Base-by-base conservation (phyloP, 176 grass and related monocot species). In the Bonia amplexicaulis region DNA sequence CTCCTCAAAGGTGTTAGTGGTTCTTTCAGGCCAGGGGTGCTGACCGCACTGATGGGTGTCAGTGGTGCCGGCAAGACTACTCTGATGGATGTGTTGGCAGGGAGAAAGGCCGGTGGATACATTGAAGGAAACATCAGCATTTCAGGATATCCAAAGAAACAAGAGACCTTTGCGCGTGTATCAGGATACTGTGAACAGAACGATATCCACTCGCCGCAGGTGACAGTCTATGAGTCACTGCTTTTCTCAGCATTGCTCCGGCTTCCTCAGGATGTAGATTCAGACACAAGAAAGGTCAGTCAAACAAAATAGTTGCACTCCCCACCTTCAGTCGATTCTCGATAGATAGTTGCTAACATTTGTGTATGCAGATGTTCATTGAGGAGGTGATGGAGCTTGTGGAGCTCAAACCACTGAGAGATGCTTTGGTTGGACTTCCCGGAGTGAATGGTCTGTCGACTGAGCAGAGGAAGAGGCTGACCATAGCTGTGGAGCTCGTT, bases 51-150 rank as follows among this genome's bases (percentile, higher is more conserved):
- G 27, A 98, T 98, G 96, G 96, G 93, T 9, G 93, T 98, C 17
- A 98, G 96, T 91, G 96, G 96, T 3, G 96, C 96, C 4, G 96
- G 93, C 1, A 98, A 98, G 80, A 98, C 96, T 49, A 95, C 93
- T 41, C 77, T 98, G 65, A 95, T 98, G 96, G 96, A 98, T 86
- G 96, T 95, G 33, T 84, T 98, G 70, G 96, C 96, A 15, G 96
- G 96, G 39, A 98, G 96, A 84, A 98, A 98, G 85, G 95, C 93
- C 0, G 86, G 96, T 19, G 93, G 96, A 48, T 95, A 94, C 68
- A 94, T 95, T 14, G 88, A 94, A 57, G 96, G 96, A 86, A 76
- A 84, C 41, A 98, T 95, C 47, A 88, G 33, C 40, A 94, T 98
- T 78, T 95, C 96, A 44, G 96, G 96, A 41, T 98, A 98, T 42